Evolutionary conservation across 2,329 filamentous ascomycete genomes (phyloP).

Genomic region (Ascochyta fabae): DNA sequence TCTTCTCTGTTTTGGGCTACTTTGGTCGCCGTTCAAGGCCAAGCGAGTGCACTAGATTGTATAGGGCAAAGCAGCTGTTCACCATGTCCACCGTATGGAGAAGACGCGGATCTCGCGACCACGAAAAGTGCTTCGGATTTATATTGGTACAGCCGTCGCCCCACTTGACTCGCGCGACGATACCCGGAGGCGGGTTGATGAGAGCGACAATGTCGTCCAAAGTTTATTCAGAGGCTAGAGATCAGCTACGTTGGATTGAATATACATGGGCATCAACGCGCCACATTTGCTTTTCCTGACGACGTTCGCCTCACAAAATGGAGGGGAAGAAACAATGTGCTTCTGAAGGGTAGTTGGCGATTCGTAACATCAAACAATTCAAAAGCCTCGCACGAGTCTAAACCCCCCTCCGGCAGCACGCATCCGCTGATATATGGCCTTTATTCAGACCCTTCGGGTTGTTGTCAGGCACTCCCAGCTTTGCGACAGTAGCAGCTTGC

Average conservation of each 20-base stretch:
- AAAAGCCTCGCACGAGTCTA: not conserved
- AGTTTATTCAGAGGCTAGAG: constrained; percentile 3
- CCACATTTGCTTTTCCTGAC: not conserved
- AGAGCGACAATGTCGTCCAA: not conserved
- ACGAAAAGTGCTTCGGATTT: constrained; percentile 17
- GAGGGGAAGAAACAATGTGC: not conserved
- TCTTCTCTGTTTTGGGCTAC: not conserved
- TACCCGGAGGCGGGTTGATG: constrained; percentile 7
- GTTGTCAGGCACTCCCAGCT: constrained; percentile 4
- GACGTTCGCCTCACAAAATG: not conserved
- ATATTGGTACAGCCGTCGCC: constrained; percentile 1
- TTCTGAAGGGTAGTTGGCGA: not conserved
- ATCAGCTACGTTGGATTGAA: not conserved
- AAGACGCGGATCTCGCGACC: constrained; percentile 10
- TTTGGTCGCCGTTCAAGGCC: not conserved
- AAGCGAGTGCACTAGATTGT: constrained; percentile 1
- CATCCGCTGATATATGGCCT: not conserved
- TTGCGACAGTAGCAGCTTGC: constrained; percentile 64
- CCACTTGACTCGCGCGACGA: constrained; percentile 2
- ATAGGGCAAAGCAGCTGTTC: not conserved
- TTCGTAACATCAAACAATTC: constrained; percentile 3
- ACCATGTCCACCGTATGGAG: constrained; percentile 9
- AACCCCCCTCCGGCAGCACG: not conserved
- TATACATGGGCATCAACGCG: not conserved
- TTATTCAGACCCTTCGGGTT: not conserved